phyloP scores from a whole-genome alignment of 306 rosid genomes.

The Trifolium pratense region DNA sequence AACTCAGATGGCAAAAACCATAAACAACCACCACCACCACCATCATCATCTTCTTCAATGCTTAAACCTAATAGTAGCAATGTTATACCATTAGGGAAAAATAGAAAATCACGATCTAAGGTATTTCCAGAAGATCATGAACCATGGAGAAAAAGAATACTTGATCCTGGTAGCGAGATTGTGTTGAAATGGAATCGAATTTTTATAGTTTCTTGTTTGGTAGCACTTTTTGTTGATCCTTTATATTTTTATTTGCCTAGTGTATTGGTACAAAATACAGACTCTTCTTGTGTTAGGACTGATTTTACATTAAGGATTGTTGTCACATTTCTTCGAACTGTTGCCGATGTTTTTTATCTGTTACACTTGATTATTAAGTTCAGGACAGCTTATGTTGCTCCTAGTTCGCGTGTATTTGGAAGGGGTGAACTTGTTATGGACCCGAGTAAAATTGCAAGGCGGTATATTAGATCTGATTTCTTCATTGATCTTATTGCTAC shows the following conservation, averaged over 20 bases:
- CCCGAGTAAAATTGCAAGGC: conserved; percentile 82
- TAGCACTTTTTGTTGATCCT: conserved; percentile 85
- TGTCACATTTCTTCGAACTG: conserved; percentile 84
- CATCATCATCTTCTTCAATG: conserved; percentile 52
- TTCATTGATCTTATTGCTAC: conserved; percentile 89
- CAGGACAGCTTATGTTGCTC: conserved; percentile 92
- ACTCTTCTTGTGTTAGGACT: conserved; percentile 69
- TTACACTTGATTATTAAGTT: conserved; percentile 88
- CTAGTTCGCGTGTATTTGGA: conserved; percentile 92
- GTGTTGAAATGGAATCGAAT: conserved; percentile 91
- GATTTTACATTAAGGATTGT: conserved; percentile 71
- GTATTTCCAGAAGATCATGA: conserved; percentile 78
- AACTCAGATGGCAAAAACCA: conserved; percentile 66
- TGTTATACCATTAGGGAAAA: conserved; percentile 55
- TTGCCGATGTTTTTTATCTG: conserved; percentile 84
- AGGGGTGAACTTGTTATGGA: conserved; percentile 99
- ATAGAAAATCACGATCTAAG: conserved; percentile 61
- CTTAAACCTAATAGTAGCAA: conserved; percentile 45
- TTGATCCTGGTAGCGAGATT: conserved; percentile 89
- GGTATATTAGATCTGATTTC: conserved; percentile 89
- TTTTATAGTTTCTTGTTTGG: conserved; percentile 81
- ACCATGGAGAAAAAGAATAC: conserved; percentile 80
- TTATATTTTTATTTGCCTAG: conserved; percentile 83
- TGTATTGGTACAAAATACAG: conserved; percentile 42
- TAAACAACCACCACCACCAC: background rate